Evolutionary conservation across 176 grass and related monocot species (phyloP).

Genomic region (Lolium perenne): DNA sequence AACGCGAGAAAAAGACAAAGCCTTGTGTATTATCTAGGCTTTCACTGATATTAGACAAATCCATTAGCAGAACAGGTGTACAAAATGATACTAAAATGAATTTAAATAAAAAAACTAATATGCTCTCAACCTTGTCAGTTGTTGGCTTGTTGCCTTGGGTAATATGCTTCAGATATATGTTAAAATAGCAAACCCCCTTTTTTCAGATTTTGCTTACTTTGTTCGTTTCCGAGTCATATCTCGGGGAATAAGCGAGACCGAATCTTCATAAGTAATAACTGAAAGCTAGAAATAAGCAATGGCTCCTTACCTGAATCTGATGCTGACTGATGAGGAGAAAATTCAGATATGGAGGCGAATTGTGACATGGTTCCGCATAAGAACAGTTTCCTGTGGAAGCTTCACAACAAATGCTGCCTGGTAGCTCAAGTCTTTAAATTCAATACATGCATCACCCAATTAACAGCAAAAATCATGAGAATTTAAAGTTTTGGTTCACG

Average conservation of each 20-base stretch:
- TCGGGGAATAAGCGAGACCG: neutral
- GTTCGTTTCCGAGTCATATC: neutral
- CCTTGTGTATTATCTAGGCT: neutral
- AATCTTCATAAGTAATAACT: neutral
- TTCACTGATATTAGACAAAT: neutral
- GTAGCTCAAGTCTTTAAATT: neutral
- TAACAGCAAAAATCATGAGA: neutral
- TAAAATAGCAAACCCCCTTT: neutral
- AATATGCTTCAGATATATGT: neutral
- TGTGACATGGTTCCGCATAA: neutral
- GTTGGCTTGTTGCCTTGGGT: neutral
- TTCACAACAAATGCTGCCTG: neutral
- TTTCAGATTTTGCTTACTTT: neutral
- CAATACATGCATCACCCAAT: neutral
- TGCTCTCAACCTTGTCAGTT: neutral
- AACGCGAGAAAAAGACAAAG: neutral
- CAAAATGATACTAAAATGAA: neutral
- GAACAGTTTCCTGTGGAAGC: neutral
- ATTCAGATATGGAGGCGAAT: neutral
- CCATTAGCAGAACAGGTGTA: neutral
- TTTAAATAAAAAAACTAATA: neutral
- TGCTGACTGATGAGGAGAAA: neutral
- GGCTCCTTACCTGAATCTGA: conserved; percentile 38
- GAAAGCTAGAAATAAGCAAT: neutral
- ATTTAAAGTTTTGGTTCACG: neutral